Conservation (phyloP, 2,329 filamentous ascomycete genomes). For the Aureobasidium sp. region DNA sequence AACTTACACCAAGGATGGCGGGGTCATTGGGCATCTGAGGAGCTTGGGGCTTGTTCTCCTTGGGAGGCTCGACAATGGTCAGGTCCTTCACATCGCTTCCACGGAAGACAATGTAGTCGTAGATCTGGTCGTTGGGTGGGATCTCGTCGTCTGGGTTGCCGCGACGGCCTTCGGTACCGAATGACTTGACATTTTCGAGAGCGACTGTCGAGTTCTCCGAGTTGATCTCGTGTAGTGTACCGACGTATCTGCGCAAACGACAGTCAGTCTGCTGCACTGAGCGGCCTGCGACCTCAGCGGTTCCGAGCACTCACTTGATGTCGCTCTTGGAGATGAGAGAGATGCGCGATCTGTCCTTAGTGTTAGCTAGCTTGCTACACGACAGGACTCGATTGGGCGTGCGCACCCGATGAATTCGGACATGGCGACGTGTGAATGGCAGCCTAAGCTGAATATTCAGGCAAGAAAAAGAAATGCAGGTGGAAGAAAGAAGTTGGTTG, state of each 20-base stretch:
- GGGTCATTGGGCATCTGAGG: conserved; percentile 85
- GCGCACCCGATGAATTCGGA: conserved; percentile 52
- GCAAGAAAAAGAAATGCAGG: not conserved
- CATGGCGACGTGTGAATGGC: conserved; percentile 31
- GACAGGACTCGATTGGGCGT: conserved; percentile 39
- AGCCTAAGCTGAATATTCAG: not conserved
- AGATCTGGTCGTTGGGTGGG: conserved; percentile 73
- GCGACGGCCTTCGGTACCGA: conserved; percentile 85
- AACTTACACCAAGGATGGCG: conserved; percentile 92
- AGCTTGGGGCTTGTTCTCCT: conserved; percentile 63
- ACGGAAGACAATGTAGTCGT: conserved; percentile 98
- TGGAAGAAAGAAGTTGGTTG: not conserved
- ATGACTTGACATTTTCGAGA: conserved; percentile 90
- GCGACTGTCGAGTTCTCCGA: conserved; percentile 95
- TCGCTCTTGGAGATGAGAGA: conserved; percentile 96
- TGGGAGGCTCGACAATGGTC: conserved; percentile 76
- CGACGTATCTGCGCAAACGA: conserved; percentile 66
- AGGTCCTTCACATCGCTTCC: conserved; percentile 98
- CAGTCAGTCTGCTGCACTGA: not conserved
- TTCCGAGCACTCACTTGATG: conserved; percentile 63
- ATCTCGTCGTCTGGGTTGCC: conserved; percentile 74
- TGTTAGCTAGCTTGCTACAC: conserved; percentile 3
- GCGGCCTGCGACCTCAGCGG: not conserved
- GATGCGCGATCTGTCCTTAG: conserved; percentile 66
- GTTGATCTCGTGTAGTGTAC: conserved; percentile 95